phyloP scores from a whole-genome alignment of 2,329 filamentous ascomycete genomes.

The Microcyclosporella mali region DNA sequence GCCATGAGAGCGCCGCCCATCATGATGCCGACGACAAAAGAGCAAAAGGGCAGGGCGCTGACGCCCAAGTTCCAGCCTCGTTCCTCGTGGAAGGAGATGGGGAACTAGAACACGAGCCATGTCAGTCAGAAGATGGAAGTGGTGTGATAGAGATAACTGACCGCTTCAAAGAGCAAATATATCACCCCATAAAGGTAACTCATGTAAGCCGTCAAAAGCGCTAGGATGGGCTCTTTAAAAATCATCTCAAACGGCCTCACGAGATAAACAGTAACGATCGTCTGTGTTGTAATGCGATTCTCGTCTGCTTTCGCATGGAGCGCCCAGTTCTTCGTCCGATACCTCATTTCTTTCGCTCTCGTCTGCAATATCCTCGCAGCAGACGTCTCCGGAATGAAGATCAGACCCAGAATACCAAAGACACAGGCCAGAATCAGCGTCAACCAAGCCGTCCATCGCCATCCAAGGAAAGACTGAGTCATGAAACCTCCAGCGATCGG shows the following conservation, averaged over 20 bases:
- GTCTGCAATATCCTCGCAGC: constrained; percentile 43
- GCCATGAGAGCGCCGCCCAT: constrained; percentile 19
- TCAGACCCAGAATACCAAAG: constrained; percentile 39
- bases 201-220: constrained; percentile 27
- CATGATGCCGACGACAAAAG: constrained; percentile 23
- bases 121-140: not conserved
- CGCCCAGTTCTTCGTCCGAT: constrained; percentile 44
- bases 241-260: constrained; percentile 26
- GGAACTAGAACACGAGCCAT: constrained; percentile 16
- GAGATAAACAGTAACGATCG: constrained; percentile 22
- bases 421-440: constrained; percentile 37
- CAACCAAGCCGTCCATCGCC: constrained; percentile 27
- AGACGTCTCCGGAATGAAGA: constrained; percentile 49
- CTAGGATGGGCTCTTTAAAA: constrained; percentile 24
- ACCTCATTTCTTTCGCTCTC: constrained; percentile 45
- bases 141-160: constrained; percentile 20
- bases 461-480: constrained; percentile 19
- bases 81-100: constrained; percentile 25
- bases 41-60: constrained; percentile 24
- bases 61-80: constrained; percentile 24
- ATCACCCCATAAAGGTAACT: constrained; percentile 27
- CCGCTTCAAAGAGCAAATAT: constrained; percentile 39
- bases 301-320: constrained; percentile 43
- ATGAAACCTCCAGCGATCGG: constrained; percentile 21
- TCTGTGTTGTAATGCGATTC: constrained; percentile 32